Evolutionary conservation across 75 land plant genomes (phyloP), one percentile per base, ranked within the genome.

Genomic region (Sequoia sempervirens): DNA sequence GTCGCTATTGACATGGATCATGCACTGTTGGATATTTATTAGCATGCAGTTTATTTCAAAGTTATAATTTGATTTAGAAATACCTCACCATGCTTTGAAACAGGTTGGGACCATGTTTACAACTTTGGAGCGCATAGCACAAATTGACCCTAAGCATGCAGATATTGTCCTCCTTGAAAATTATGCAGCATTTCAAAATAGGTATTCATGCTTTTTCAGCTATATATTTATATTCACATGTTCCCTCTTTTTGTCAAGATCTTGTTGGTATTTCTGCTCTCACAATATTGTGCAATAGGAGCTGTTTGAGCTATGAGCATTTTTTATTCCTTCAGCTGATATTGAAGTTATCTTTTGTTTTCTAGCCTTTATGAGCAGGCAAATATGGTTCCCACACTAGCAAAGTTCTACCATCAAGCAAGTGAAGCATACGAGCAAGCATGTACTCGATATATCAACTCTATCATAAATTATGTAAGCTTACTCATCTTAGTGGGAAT

Each of bases 371-470:
- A 97, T 90, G 99, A 98, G 69, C 90, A 96, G 13, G 99, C 99
- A 36, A 98, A 98, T 90, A 93, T 94, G 83, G 98, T 96, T 68
- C 95, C 99, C 1, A 94, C 97, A 36, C 82, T 98, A 84, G 98
- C 97, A 47, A 94, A 94, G 84, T 98, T 94, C 80, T 98, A 98
- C 83, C 99, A 96, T 84, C 99, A 92, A 82, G 99, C 99, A 58
- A 98, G 99, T 88, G 99, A 98, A 89, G 85, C 92, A 52, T 98
- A 98, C 89, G 99, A 98, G 84, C 99, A 98, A 87, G 99, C 99
- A 56, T 94, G 99, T 83, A 88, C 92, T 43, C 95, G 95, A 52
- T 94, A 94, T 86, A 93, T 95, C 76, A 98, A 87, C 85, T 89
- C 92, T 81, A 92, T 98, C 28, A 98, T 98, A 80, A 96, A 94